Evolutionary conservation across 1,139 yeast species (phyloP).

Genomic region (Yamadazyma sp.): DNA sequence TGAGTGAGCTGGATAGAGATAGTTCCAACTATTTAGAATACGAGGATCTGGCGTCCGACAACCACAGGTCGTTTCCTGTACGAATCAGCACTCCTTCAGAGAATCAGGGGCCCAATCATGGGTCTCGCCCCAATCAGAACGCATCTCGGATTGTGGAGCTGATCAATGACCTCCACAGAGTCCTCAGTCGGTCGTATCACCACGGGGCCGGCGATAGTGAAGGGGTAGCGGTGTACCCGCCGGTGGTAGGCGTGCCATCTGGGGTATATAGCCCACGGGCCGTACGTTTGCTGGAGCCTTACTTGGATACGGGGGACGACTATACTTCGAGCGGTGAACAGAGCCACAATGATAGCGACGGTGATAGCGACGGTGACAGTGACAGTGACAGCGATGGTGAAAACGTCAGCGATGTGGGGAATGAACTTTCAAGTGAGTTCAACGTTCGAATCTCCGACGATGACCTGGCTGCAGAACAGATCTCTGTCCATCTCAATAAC

Average conservation of each 20-base stretch:
- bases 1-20: neutral
- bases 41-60: neutral
- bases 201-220: neutral
- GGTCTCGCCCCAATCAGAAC: neutral
- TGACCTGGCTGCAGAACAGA: neutral
- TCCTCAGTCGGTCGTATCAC: neutral
- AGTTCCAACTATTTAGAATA: neutral
- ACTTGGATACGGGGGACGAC: neutral
- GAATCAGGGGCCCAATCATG: neutral
- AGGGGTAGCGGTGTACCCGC: neutral
- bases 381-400: neutral
- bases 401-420: neutral
- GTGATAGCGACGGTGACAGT: neutral
- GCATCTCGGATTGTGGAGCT: neutral
- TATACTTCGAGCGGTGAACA: neutral
- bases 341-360: neutral
- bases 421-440: too few relatives aligned
- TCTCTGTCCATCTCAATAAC: slow-evolving; percentile 1
- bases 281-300: neutral
- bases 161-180: slow-evolving; percentile 1
- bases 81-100: too few relatives aligned
- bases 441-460: neutral
- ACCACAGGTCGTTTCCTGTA: too few relatives aligned
- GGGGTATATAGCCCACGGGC: neutral
- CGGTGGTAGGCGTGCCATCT: neutral